Evolutionary conservation across 257 asterid species (phyloP).

Genomic region (Fraxinus excelsior): DNA sequence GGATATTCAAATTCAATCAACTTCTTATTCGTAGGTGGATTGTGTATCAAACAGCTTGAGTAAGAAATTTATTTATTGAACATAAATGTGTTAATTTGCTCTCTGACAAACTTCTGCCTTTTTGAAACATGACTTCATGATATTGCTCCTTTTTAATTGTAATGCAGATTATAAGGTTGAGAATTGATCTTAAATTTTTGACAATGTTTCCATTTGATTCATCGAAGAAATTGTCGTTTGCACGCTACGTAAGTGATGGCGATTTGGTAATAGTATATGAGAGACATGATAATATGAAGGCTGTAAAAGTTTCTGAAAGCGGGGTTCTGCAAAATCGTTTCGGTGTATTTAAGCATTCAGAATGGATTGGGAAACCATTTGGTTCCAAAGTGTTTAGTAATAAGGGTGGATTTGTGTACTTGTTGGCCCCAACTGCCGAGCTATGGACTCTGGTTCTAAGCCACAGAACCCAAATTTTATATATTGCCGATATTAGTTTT

Average conservation of each 20-base stretch:
- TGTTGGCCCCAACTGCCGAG: slow-evolving; percentile 96
- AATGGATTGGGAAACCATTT: slow-evolving; percentile 88
- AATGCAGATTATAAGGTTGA: slow-evolving; percentile 25
- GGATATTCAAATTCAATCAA: background rate
- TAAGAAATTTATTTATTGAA: background rate
- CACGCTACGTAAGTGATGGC: slow-evolving; percentile 60
- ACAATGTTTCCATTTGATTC: slow-evolving; percentile 56
- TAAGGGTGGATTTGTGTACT: slow-evolving; percentile 77
- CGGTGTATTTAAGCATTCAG: slow-evolving; percentile 83
- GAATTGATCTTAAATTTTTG: background rate
- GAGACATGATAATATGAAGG: slow-evolving; percentile 79
- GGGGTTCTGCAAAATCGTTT: slow-evolving; percentile 83
- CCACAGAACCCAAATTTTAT: slow-evolving; percentile 96
- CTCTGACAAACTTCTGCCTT: background rate
- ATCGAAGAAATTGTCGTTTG: slow-evolving; percentile 52
- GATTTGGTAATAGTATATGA: slow-evolving; percentile 86
- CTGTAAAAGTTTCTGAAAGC: slow-evolving; percentile 57
- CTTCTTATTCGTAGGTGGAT: background rate
- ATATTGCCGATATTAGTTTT: slow-evolving; percentile 92
- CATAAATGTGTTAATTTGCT: background rate
- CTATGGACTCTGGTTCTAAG: slow-evolving; percentile 91
- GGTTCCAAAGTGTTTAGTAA: slow-evolving; percentile 84
- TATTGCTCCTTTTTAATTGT: background rate
- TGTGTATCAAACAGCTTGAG: background rate
- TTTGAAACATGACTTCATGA: background rate